A percentile compares a stretch with the other conserved stretches of the same genome.
phyloP scores from a whole-genome alignment of 2,329 filamentous ascomycete genomes.

The Ceratocystis lukuohia region DNA sequence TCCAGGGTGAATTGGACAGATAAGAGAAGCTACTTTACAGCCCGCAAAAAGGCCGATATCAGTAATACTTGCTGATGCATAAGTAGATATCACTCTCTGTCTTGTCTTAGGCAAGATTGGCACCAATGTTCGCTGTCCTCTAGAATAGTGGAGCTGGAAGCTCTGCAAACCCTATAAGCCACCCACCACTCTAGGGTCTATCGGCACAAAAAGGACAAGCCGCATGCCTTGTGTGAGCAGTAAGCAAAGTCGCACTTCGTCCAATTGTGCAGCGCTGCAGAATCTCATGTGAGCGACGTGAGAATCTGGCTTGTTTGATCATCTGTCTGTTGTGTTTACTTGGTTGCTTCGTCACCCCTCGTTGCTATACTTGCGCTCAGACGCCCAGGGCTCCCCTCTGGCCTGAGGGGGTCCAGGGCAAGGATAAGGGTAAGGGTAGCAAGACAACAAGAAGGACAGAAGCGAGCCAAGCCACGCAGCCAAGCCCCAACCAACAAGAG shows the following conservation, averaged over 20 bases:
- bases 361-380: not conserved
- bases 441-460: not conserved
- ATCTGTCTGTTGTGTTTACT: not conserved
- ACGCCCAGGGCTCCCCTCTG: not conserved
- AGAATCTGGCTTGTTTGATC: constrained; percentile 1
- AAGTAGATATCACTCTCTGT: not conserved
- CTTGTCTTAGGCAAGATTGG: not conserved
- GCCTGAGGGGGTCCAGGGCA: not conserved
- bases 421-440: not conserved
- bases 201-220: not conserved
- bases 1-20: too few species aligned
- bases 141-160: not conserved
- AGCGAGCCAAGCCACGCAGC: not conserved
- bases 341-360: not conserved
- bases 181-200: not conserved
- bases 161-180: not conserved
- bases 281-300: not conserved
- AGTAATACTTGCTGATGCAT: too few species aligned
- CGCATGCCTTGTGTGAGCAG: not conserved
- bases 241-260: not conserved
- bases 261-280: not conserved
- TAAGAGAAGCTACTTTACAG: too few species aligned
- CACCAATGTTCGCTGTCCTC: not conserved
- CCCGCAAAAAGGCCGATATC: too few species aligned
- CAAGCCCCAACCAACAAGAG: not conserved